Evolutionary conservation across 495 filamentous ascomycete genomes (phyloP).

Genomic region (Penicillium simplicissimum): DNA sequence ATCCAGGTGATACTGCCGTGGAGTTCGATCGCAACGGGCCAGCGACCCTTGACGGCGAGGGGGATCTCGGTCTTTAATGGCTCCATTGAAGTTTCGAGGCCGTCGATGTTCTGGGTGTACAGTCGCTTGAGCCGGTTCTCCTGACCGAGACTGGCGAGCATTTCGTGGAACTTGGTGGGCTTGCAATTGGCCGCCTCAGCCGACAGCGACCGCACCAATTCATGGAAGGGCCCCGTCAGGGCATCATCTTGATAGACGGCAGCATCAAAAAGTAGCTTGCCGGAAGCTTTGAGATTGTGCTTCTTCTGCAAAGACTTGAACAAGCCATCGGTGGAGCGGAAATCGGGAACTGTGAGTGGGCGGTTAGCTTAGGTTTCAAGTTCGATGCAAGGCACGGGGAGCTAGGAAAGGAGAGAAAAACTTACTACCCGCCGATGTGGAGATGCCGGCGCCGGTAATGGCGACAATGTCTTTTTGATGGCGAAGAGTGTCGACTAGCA

Average conservation of each 20-base stretch:
- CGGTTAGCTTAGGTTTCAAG: slow-evolving; percentile 23
- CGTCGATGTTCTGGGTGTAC: slow-evolving; percentile 96
- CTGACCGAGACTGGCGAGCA: slow-evolving; percentile 85
- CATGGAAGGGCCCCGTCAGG: slow-evolving; percentile 86
- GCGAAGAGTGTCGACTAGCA: slow-evolving; percentile 72
- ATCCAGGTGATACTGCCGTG: slow-evolving; percentile 94
- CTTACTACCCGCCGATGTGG: slow-evolving; percentile 92
- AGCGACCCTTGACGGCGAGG: slow-evolving; percentile 73
- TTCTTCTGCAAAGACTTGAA: slow-evolving; percentile 81
- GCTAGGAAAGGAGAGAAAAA: slow-evolving; percentile 34
- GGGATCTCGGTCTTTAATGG: slow-evolving; percentile 80
- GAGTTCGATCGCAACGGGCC: slow-evolving; percentile 91
- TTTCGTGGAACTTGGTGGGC: slow-evolving; percentile 89
- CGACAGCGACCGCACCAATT: slow-evolving; percentile 89
- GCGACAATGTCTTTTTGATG: slow-evolving; percentile 95
- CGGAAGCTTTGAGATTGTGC: slow-evolving; percentile 88
- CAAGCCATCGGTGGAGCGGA: slow-evolving; percentile 84
- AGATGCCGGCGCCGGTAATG: slow-evolving; percentile 94
- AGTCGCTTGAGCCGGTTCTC: slow-evolving; percentile 88
- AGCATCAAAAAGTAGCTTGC: slow-evolving; percentile 95
- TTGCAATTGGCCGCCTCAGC: slow-evolving; percentile 69
- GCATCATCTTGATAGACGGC: slow-evolving; percentile 92
- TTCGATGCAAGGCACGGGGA: slow-evolving; percentile 66
- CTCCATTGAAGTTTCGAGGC: slow-evolving; percentile 81
- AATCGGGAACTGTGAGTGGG: slow-evolving; percentile 77